A percentile compares a stretch with the other conserved stretches of the same genome.
Conservation (phyloP, 768 basidiomycete genomes). For the Calocybe gangraenosa region DNA sequence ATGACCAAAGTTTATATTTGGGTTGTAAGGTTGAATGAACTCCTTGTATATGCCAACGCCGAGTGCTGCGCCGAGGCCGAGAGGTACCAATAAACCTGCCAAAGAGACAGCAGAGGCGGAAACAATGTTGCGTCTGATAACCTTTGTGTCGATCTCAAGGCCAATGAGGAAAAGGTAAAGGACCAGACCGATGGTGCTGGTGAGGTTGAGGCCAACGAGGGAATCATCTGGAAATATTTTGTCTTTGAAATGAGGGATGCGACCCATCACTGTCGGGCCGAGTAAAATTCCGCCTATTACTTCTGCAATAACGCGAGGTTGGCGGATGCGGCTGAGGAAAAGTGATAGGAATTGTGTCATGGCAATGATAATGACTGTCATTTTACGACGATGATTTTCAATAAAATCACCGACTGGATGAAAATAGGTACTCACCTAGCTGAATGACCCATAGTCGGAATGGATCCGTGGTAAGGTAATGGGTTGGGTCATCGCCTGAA, state of each 20-base stretch:
- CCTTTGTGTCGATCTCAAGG: conserved; percentile 72
- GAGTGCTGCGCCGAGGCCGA: conserved; percentile 74
- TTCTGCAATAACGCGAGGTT: conserved; percentile 93
- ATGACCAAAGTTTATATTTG: conserved; percentile 63
- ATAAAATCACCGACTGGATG: no score
- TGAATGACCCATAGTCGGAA: conserved; percentile 76
- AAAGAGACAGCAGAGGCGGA: conserved; percentile 57
- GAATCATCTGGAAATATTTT: conserved; percentile 53
- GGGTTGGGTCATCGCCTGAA: conserved; percentile 67
- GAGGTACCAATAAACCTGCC: conserved; percentile 70
- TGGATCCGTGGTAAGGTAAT: conserved; percentile 62
- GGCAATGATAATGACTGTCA: conserved; percentile 69
- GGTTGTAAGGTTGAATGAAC: conserved; percentile 55
- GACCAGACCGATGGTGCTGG: conserved; percentile 71
- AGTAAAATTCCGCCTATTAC: conserved; percentile 88
- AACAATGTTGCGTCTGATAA: conserved; percentile 61
- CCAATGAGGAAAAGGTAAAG: conserved; percentile 83
- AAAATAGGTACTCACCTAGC: conserved; percentile 42
- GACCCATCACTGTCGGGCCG: conserved; percentile 74
- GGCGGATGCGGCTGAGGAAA: conserved; percentile 62
- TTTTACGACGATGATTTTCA: no score
- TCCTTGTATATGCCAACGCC: conserved; percentile 73
- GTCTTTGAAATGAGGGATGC: conserved; percentile 67
- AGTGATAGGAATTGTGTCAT: conserved; percentile 74
- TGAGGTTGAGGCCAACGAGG: conserved; percentile 61